Evolutionary conservation across 1,284 basidiomycete genomes (phyloP).

Genomic region (Melampsora americana): DNA sequence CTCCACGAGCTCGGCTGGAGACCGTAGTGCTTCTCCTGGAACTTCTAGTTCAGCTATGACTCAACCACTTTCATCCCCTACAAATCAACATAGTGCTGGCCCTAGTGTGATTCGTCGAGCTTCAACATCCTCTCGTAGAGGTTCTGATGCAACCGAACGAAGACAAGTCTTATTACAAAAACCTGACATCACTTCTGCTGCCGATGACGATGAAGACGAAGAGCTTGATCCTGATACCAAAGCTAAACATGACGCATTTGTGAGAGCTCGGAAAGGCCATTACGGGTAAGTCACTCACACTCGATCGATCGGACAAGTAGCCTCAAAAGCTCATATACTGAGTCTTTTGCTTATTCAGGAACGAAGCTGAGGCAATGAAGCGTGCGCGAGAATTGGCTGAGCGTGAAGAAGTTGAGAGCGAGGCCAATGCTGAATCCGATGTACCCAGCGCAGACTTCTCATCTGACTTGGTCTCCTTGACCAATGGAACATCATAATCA

Average conservation of each 20-base stretch:
- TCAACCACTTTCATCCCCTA: slow-evolving; percentile 1
- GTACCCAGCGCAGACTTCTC: background rate
- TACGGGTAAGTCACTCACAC: slow-evolving; percentile 16
- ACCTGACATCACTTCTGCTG: slow-evolving; percentile 5
- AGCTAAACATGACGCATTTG: slow-evolving; percentile 42
- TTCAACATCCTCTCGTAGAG: slow-evolving; percentile 25
- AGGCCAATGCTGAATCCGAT: slow-evolving; percentile 22
- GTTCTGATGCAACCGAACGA: slow-evolving; percentile 29
- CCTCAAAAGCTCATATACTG: background rate
- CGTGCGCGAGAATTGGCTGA: slow-evolving; percentile 34
- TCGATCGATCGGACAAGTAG: background rate
- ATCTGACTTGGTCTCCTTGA: too few relatives aligned
- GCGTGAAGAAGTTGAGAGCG: slow-evolving; percentile 34
- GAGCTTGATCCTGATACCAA: slow-evolving; percentile 30
- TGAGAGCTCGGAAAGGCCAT: slow-evolving; percentile 36
- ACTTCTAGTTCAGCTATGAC: background rate
- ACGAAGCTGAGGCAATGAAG: slow-evolving; percentile 42
- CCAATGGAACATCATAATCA: too few relatives aligned
- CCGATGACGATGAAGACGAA: slow-evolving; percentile 24
- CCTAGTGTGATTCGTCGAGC: slow-evolving; percentile 8
- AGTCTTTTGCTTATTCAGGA: slow-evolving; percentile 4
- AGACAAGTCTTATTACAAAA: slow-evolving; percentile 34
- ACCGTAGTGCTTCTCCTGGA: background rate
- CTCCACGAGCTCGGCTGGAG: slow-evolving; percentile 1
- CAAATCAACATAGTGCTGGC: background rate